A percentile compares a stretch with the other conserved stretches of the same genome.
phyloP scores from a whole-genome alignment of 164 flowering plant genomes.

The Liriodendron chinense region DNA sequence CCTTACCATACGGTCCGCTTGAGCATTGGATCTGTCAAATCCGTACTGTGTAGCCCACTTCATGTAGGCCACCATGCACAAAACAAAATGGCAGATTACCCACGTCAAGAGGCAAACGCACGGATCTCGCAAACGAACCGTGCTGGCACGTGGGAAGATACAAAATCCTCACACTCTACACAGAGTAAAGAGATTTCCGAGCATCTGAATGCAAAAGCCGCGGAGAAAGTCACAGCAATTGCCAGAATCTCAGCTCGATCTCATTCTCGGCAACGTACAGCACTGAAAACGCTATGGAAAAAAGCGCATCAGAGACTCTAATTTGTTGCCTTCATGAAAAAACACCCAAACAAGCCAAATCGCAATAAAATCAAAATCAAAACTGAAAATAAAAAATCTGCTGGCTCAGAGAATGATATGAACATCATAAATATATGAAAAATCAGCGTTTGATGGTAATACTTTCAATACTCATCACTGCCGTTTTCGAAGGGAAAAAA shows the following conservation, averaged over 20 bases:
- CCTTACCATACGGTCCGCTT: too few relatives aligned
- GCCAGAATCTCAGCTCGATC: conserved; percentile 38
- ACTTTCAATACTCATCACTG: neutral
- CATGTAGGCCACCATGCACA: neutral
- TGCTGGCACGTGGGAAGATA: too few relatives aligned
- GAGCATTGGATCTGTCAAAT: neutral
- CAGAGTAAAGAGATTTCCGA: conserved; percentile 10
- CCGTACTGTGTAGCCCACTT: neutral
- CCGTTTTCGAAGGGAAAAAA: neutral
- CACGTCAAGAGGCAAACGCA: neutral
- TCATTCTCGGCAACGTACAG: conserved; percentile 43
- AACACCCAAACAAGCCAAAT: neutral
- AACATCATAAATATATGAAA: neutral
- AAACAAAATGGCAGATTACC: neutral
- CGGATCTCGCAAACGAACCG: too few relatives aligned
- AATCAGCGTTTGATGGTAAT: conserved; percentile 1
- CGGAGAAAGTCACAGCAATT: neutral
- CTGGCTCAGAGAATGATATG: neutral
- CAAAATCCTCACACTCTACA: too few relatives aligned
- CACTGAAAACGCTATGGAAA: conserved; percentile 31
- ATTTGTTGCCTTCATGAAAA: conserved; percentile 31
- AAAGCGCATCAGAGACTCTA: conserved; percentile 43
- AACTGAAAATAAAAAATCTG: neutral
- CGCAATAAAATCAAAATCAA: neutral
- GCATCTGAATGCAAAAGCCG: conserved; percentile 40